Evolutionary conservation across 768 basidiomycete genomes (phyloP).

Genomic region (Lentinus brumalis): DNA sequence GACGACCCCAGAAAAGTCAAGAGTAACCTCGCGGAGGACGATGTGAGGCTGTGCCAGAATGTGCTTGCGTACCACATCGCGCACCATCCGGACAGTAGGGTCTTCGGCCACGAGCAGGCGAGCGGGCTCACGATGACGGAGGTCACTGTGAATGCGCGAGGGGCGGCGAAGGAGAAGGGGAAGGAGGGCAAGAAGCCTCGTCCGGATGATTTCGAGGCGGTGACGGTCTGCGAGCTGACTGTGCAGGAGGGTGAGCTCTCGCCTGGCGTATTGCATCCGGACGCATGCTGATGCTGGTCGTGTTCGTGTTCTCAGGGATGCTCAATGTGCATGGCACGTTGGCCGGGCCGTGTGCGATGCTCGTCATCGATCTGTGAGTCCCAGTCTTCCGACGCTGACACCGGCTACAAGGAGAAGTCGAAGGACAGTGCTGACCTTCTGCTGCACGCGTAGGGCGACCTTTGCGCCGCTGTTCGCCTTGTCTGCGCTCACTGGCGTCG

Average conservation of each 20-base stretch:
- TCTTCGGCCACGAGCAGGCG: constrained; percentile 23
- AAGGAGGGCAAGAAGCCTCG: background rate
- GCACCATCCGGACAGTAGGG: constrained; percentile 15
- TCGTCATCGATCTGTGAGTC: constrained; percentile 27
- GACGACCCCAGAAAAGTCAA: constrained; percentile 22
- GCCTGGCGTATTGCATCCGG: background rate
- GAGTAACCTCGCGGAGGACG: constrained; percentile 23
- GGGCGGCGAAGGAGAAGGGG: background rate
- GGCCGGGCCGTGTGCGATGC: constrained; percentile 22
- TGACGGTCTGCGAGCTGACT: constrained; percentile 24
- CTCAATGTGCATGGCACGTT: constrained; percentile 29
- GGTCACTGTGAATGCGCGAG: background rate
- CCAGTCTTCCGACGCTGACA: background rate
- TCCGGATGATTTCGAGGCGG: constrained; percentile 16
- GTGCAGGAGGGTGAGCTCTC: constrained; percentile 23
- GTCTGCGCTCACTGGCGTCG: constrained; percentile 10
- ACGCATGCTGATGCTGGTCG: background rate
- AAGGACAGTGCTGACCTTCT: background rate
- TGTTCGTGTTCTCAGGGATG: constrained; percentile 22
- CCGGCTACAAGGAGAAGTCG: background rate
- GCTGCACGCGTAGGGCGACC: constrained; percentile 17
- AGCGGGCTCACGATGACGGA: constrained; percentile 26
- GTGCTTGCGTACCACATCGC: constrained; percentile 27
- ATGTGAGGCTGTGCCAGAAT: constrained; percentile 24
- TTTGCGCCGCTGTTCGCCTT: constrained; percentile 24